Conservation (phyloP, 495 filamentous ascomycete species). For the Mytilinidion resinicola region DNA sequence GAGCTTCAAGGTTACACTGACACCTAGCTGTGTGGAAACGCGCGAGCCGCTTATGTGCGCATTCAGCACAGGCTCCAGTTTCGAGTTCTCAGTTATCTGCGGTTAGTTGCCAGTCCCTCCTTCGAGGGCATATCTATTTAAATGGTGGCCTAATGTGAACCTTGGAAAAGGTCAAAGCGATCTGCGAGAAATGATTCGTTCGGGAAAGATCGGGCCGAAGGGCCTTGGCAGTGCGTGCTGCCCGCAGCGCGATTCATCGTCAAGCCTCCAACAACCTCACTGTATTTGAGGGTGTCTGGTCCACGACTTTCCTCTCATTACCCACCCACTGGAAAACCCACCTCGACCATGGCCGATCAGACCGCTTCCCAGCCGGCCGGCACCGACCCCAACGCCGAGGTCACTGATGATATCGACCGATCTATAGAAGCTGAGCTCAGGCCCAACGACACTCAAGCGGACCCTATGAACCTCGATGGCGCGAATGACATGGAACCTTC, state of each 20-base stretch:
- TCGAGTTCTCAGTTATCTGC: too few species aligned
- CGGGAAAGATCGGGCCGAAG: background rate
- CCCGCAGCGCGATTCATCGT: too few species aligned
- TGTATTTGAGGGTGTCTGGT: too few species aligned
- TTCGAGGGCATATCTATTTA: too few species aligned
- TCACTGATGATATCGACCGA: constrained; percentile 28
- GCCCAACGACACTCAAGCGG: constrained; percentile 19
- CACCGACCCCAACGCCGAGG: constrained; percentile 6
- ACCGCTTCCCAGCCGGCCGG: constrained; percentile 5
- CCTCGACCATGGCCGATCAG: constrained; percentile 15
- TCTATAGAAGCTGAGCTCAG: constrained; percentile 28
- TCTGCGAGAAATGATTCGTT: background rate
- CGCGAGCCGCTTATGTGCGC: too few species aligned
- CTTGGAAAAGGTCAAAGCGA: background rate
- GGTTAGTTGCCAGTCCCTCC: too few species aligned
- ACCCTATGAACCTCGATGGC: constrained; percentile 30
- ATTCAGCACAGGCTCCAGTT: too few species aligned
- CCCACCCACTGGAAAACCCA: background rate
- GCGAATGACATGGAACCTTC: constrained; percentile 22
- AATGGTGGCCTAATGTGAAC: too few species aligned
- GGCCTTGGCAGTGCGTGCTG: background rate
- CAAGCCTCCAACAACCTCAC: too few species aligned
- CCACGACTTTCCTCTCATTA: background rate
- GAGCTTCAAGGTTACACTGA: too few species aligned
- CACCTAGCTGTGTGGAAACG: too few species aligned